A percentile compares a stretch with the other conserved stretches of the same genome.
Conservation (phyloP, 495 filamentous ascomycete genomes). For the Letharia columbiana region DNA sequence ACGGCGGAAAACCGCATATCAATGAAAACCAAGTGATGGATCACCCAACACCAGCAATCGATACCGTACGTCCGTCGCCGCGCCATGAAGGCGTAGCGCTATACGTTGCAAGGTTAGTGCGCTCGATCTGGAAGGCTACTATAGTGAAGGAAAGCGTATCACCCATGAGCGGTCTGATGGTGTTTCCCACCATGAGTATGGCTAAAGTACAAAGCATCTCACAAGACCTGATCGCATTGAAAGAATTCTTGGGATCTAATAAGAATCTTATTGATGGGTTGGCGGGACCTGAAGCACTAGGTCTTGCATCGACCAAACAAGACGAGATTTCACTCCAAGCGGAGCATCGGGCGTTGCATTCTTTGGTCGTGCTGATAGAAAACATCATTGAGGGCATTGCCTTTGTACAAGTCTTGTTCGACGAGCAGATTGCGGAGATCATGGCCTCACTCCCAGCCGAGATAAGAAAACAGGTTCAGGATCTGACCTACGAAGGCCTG, state of each 20-base stretch:
- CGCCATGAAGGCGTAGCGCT: slow-evolving; percentile 79
- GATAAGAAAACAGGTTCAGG: slow-evolving; percentile 55
- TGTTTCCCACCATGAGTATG: slow-evolving; percentile 45
- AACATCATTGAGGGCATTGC: slow-evolving; percentile 92
- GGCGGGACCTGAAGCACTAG: slow-evolving; percentile 71
- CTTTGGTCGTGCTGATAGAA: slow-evolving; percentile 68
- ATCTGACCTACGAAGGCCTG: slow-evolving; percentile 76
- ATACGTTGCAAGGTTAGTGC: slow-evolving; percentile 76
- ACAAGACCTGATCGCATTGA: slow-evolving; percentile 65
- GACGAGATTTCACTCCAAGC: slow-evolving; percentile 85
- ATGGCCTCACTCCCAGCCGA: slow-evolving; percentile 64
- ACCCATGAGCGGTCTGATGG: slow-evolving; percentile 46
- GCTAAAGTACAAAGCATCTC: slow-evolving; percentile 67
- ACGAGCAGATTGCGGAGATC: slow-evolving; percentile 85
- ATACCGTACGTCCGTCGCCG: slow-evolving; percentile 77
- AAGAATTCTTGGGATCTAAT: slow-evolving; percentile 74
- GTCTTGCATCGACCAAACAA: slow-evolving; percentile 62
- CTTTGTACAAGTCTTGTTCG: slow-evolving; percentile 86
- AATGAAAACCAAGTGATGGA: slow-evolving; percentile 65
- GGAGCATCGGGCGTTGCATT: slow-evolving; percentile 86
- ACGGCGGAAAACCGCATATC: slow-evolving; percentile 70
- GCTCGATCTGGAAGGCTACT: slow-evolving; percentile 72
- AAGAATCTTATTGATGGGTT: slow-evolving; percentile 86
- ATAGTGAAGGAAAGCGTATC: slow-evolving; percentile 48
- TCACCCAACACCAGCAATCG: slow-evolving; percentile 50